Conservation (phyloP, 1,284 basidiomycete genomes). For the Boletellus deceptivus region DNA sequence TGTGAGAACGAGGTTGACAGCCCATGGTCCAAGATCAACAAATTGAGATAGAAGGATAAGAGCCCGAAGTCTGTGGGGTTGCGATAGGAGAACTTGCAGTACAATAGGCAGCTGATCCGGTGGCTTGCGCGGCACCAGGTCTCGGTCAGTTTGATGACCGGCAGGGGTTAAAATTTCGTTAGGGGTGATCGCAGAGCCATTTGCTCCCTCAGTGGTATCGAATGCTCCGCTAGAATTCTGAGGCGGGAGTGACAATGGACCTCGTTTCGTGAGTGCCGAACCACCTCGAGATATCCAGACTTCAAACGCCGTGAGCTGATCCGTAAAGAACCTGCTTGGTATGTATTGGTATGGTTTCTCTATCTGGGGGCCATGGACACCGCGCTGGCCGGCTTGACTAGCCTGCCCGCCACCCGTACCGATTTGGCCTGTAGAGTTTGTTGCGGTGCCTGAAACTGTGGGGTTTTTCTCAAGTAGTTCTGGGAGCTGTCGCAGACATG, state of each 20-base stretch:
- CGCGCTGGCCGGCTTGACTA: conserved; percentile 31
- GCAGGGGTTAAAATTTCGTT: conserved; percentile 12
- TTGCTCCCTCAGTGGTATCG: conserved; percentile 23
- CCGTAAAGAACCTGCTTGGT: conserved; percentile 93
- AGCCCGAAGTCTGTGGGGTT: conserved; percentile 93
- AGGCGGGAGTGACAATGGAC: conserved; percentile 66
- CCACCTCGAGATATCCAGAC: conserved; percentile 96
- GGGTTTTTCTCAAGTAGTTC: conserved; percentile 74
- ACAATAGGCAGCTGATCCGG: conserved; percentile 98
- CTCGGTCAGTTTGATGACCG: conserved; percentile 37
- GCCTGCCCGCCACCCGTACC: conserved; percentile 38
- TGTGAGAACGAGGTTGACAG: conserved; percentile 94
- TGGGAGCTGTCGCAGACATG: conserved; percentile 91
- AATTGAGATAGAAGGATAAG: conserved; percentile 97
- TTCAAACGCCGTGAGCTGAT: conserved; percentile 96
- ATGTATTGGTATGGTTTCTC: conserved; percentile 67
- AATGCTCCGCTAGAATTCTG: conserved; percentile 36
- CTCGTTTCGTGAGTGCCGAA: conserved; percentile 74
- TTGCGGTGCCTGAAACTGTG: conserved; percentile 36
- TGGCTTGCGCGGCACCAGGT: conserved; percentile 81
- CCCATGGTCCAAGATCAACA: conserved; percentile 98
- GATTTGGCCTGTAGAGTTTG: conserved; percentile 25
- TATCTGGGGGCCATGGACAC: conserved; percentile 32
- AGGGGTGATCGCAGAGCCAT: conserved; percentile 2
- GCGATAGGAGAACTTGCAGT: conserved; percentile 93